Evolutionary conservation across 2,329 filamentous ascomycete species (phyloP), one percentile per base, ranked within the genome.

Genomic region (Ascochyta viciae-villosae): DNA sequence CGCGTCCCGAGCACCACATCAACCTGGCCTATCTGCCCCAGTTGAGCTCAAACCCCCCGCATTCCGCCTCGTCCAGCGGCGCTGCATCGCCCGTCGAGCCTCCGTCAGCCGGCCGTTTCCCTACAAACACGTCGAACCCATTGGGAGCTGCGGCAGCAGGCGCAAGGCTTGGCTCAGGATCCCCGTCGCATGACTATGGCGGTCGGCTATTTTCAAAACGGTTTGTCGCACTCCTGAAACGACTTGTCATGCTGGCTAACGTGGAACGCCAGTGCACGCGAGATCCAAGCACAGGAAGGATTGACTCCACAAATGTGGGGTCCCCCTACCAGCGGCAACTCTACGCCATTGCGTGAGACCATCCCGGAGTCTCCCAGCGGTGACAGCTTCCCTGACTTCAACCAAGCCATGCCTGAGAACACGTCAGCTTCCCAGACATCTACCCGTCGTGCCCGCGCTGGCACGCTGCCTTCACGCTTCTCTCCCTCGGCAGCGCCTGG

Each of bases 231-330:
- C 57, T 45, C 55, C 60, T 73, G 67, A 63, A 73, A 73, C 70
- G 66, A 53, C 53, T 43, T 57, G 60, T 54, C 45, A 47, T 53
- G 58, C 57, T 61, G 45, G 66, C 72, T 75, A 71, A 75, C 66
- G 27, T 64, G 57, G 47, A 54, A 63, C 57, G 45, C 59, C 70
- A 96, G 94, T 74, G 93, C 95, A 64, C 87, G 95, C 76, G 95
- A 99, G 78, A 97, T 98, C 60, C 94, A 98, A 80, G 93, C 93
- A 50, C 93, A 97, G 80, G 94, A 98, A 84, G 93, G 93, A 47
- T 83, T 96, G 45, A 80, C 82, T 74, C 88, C 83, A 72, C 83
- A 85, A 76, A 77, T 89, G 48, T 98, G 95, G 95, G 92, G 95
- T 10, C 94, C 95, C 64, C 94, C 95, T 44, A 96, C 94, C 52